Evolutionary conservation across 306 rosid species (phyloP).

Genomic region (Medicago arabica): DNA sequence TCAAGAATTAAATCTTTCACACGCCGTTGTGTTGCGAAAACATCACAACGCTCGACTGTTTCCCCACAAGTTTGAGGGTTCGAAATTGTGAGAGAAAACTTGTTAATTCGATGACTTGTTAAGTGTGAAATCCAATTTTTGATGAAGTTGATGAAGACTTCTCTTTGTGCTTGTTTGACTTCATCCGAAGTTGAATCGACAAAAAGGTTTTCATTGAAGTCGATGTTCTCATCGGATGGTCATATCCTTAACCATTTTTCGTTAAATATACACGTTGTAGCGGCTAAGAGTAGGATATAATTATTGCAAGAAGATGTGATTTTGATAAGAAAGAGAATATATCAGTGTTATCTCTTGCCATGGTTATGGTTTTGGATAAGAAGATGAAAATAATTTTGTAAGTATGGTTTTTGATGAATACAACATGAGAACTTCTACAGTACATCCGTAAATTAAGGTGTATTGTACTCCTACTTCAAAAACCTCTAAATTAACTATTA

Average conservation of each 20-base stretch:
- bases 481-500: too few species aligned
- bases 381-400: too few species aligned
- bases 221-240: neutral
- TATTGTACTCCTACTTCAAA: too few species aligned
- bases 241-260: neutral
- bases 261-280: neutral
- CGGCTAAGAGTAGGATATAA: neutral
- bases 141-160: constrained; percentile 22
- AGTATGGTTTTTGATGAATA: too few species aligned
- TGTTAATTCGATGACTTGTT: neutral
- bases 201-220: constrained; percentile 36
- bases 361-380: neutral
- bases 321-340: too few species aligned
- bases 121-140: neutral
- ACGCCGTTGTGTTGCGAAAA: neutral
- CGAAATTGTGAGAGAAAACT: constrained; percentile 27
- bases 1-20: constrained; percentile 29
- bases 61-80: neutral
- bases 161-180: constrained; percentile 2
- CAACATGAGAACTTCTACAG: too few species aligned
- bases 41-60: neutral
- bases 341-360: neutral
- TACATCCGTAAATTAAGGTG: too few species aligned
- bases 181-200: neutral
- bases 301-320: neutral